Base-by-base conservation (phyloP, 148 eudicot genomes). In the Fagopyrum esculentum region DNA sequence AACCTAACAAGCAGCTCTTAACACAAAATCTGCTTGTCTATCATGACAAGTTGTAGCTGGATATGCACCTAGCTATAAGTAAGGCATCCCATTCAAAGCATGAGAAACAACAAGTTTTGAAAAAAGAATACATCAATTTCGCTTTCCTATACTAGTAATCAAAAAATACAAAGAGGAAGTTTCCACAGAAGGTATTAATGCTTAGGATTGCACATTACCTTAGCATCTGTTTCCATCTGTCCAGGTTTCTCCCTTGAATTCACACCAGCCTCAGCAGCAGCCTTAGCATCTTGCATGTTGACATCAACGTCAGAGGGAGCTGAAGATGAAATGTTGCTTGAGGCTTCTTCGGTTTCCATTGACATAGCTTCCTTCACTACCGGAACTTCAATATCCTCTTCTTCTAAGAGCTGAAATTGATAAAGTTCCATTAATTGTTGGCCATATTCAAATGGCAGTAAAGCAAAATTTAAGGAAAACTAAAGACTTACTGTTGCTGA, bases 221-320 rank as follows among this genome's bases (percentile, higher is more conserved):
- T 93, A 44, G 82, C 55, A 76, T 93, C 98, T 10, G 97, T 89
- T 45, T 93, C 97, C 97, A 91, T 89, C 78, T 88, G 89, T 64
- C 63, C 87, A 59, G 95, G 81, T 81, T 81, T 82, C 13, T 86
- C 98, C 45, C 84, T 87, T 2, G 93, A 80, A 51, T 84, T 90
- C 17, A 75, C 87, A 81, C 94, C 94, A 84, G 91, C 91, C 73
- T 87, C 97, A 35, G 40, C 40, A 35, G 40, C 3, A 35, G 40
- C 40, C 40, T 83, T 90, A 15, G 93, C 89, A 82, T 93, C 98
- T 79, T 91, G 89, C 97, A 93, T 91, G 61, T 88, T 89, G 6
- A 85, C 87, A 80, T 93, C 98, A 74, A 72, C 69, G 74, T 84
- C 92, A 75, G 80, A 35, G 40, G 40, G 40, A 16, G 55, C 69